Percentiles rank a stretch among this genome's conserved stretches.
These are phyloP conservation scores for Pythium sp. DNA, from an alignment of 352 stramenopile genomes.

Conservation along the genomic window DNA sequence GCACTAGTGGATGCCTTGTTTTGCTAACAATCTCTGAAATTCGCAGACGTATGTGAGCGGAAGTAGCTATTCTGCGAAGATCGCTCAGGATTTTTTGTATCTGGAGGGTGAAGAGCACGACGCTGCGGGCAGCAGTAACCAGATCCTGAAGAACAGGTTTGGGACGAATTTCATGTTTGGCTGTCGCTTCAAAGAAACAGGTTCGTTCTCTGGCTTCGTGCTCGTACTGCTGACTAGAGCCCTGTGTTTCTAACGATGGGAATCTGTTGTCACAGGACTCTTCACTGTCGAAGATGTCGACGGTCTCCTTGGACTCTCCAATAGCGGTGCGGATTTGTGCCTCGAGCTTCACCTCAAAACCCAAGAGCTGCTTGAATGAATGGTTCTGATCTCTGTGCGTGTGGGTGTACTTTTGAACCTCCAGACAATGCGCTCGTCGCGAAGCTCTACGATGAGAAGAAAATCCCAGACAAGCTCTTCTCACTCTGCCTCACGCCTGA, in stretches of 20 bases:
- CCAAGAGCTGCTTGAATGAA: neutral
- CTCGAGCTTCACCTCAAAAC: neutral
- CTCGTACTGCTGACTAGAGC: neutral
- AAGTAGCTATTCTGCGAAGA: constrained; percentile 68
- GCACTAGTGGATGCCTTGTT: neutral
- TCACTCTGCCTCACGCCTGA: constrained; percentile 39
- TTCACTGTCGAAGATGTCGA: constrained; percentile 70
- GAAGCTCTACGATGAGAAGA: constrained; percentile 70
- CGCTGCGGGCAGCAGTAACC: constrained; percentile 4
- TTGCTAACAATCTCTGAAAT: neutral
- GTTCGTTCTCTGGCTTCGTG: constrained; percentile 10
- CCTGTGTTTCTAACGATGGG: too few species aligned
- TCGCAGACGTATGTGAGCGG: constrained; percentile 72
- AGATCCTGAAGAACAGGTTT: constrained; percentile 26
- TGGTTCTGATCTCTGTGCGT: neutral
- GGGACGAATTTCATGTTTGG: constrained; percentile 77
- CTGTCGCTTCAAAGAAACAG: constrained; percentile 68
- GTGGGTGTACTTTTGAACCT: neutral
- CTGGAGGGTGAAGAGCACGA: constrained; percentile 52
- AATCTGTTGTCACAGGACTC: constrained; percentile 20
- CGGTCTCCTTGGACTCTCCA: constrained; percentile 78
- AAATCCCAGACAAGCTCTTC: constrained; percentile 68
- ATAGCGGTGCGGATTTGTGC: constrained; percentile 28
- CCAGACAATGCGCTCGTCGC: constrained; percentile 63
- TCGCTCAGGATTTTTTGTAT: constrained; percentile 77